Base-by-base conservation (phyloP, 352 stramenopile genomes). In the Phytophthora rubi region DNA sequence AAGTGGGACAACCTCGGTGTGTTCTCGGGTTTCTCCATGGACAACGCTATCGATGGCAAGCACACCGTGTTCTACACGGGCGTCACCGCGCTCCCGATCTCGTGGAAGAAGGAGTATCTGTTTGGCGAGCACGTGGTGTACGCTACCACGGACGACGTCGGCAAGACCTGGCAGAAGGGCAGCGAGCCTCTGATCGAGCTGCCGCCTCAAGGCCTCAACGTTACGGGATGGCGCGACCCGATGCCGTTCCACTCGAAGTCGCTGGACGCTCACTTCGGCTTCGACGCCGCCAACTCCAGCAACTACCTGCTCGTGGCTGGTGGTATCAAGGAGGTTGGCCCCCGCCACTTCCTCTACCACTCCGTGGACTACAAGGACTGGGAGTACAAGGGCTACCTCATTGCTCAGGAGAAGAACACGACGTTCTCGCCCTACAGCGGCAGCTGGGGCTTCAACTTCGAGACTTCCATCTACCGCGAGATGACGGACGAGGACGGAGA, bases 361-460 rank as follows among this genome's bases (percentile, higher is more conserved):
- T 78, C 77, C 59, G 76, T 61, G 47, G 60, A 82, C 73, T 84
- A 82, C 71, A 12, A 75, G 21, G 68, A 81, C 56, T 87, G 80
- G 80, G 59, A 75, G 42, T 88, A 83, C 76, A 76, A 85, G 77
- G 80, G 80, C 21, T 85, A 75, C 60, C 55, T 88, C 55, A 66
- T 87, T 21, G 70, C 74, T 33, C 61, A 80, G 70, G 72, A 82
- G 33, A 83, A 82, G 69, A 88, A 88, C 73, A 84, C 80, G 39
- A 82, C 62, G 45, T 88, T 85, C 67, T 86, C 79, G 35, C 48
- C 51, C 49, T 88, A 76, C 75, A 85, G 77, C 39, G 80, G 65
- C 32, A 83, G 59, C 75, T 85, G 77, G 77, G 79, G 79, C 21
- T 87, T 68, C 75, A 87, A 87, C 73, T 87, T 87, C 51, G 79